A percentile compares a stretch with the other conserved stretches of the same genome.
phyloP scores from a whole-genome alignment of 192 early-diverging fungal species.

The Rhizophagus prolifer region DNA sequence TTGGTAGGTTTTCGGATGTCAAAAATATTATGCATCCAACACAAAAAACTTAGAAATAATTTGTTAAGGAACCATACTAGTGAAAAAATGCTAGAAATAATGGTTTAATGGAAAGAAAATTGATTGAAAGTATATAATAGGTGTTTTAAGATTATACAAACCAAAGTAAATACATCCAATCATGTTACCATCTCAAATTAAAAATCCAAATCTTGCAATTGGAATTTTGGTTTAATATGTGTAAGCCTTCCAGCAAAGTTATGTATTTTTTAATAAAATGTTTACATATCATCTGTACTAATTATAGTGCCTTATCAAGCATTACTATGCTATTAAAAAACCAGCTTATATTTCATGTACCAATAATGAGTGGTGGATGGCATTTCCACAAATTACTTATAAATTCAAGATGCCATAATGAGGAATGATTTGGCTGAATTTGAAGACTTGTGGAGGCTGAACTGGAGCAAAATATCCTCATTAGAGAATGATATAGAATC shows the following conservation, averaged over 20 bases:
- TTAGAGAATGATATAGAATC: constrained; percentile 19
- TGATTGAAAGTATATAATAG: no score
- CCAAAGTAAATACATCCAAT: no score
- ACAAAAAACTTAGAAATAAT: no score
- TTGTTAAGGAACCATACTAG: no score
- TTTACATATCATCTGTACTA: constrained; percentile 26
- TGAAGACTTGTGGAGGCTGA: constrained; percentile 25
- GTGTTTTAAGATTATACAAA: no score
- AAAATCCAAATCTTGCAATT: no score
- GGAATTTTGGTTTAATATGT: no score
- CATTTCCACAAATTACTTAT: constrained; percentile 27
- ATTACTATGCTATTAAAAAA: constrained; percentile 28
- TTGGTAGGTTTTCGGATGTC: no score
- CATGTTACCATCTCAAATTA: no score
- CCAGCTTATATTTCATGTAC: constrained; percentile 27
- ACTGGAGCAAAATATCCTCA: constrained; percentile 29
- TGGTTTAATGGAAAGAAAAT: no score
- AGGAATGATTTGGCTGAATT: constrained; percentile 24
- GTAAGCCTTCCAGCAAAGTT: constrained; percentile 14
- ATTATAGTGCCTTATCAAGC: constrained; percentile 23
- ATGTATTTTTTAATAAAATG: constrained; percentile 28
- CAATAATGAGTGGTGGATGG: constrained; percentile 23
- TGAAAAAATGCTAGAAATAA: no score
- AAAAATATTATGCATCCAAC: no score
- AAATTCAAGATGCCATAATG: constrained; percentile 31